Percentiles rank a stretch among this genome's conserved stretches.
These are phyloP conservation scores for Fusarium decemcellulare DNA, from an alignment of 2,329 filamentous ascomycete species.

Conservation along the genomic window DNA sequence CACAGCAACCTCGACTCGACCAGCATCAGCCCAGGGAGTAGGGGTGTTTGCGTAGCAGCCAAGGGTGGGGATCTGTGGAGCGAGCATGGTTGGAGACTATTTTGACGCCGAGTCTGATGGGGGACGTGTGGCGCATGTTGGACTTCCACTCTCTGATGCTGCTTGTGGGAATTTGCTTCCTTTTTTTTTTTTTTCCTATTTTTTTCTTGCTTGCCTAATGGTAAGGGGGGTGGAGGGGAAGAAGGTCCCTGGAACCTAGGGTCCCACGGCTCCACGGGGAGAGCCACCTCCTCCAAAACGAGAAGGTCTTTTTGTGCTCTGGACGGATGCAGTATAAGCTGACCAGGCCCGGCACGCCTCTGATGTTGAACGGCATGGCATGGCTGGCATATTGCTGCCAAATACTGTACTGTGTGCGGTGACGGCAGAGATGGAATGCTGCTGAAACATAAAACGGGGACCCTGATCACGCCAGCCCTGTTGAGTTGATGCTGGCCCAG, in stretches of 20 bases:
- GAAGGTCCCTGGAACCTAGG: conserved; percentile 10
- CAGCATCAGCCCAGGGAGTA: background rate
- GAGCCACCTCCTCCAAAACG: conserved; percentile 25
- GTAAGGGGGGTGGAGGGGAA: conserved; percentile 6
- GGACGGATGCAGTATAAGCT: conserved; percentile 1
- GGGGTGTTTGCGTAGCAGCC: conserved; percentile 23
- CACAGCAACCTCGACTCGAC: conserved; percentile 27
- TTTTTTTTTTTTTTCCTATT: conserved; percentile 12
- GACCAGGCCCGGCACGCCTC: background rate
- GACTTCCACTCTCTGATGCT: conserved; percentile 26
- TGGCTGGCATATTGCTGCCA: too few relatives aligned
- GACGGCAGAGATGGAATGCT: too few relatives aligned
- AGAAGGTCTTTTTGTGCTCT: conserved; percentile 17
- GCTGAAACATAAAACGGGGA: conserved; percentile 16
- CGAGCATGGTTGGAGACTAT: conserved; percentile 19
- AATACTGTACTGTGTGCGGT: too few relatives aligned
- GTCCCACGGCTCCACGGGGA: conserved; percentile 16
- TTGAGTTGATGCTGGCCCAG: background rate
- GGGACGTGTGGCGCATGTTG: conserved; percentile 30
- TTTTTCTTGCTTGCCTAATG: conserved; percentile 1
- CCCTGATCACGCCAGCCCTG: background rate
- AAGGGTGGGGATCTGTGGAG: conserved; percentile 23
- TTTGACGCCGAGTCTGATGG: conserved; percentile 37
- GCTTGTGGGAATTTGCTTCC: conserved; percentile 22
- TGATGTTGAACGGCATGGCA: background rate